phyloP scores from a whole-genome alignment of 345 rosid genomes.

The Erysimum cheiranthoides region DNA sequence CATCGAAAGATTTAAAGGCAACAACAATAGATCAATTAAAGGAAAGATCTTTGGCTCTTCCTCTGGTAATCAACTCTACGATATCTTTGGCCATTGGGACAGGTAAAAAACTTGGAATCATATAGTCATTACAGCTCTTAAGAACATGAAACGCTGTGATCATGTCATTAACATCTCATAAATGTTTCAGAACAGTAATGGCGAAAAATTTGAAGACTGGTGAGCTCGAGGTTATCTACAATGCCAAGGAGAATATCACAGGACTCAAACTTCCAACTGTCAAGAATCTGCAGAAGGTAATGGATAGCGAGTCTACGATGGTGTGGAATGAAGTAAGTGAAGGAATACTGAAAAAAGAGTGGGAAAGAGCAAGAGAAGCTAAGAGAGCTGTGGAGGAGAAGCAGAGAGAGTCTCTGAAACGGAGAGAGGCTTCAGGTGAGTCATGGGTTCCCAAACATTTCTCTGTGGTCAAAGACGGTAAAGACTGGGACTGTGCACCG shows the following conservation, averaged over 20 bases:
- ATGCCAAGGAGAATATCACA: slow-evolving; percentile 61
- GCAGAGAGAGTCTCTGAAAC: slow-evolving; percentile 59
- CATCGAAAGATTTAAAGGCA: slow-evolving; percentile 47
- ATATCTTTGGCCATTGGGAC: slow-evolving; percentile 79
- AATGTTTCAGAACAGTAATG: slow-evolving; percentile 57
- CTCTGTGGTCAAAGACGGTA: slow-evolving; percentile 40
- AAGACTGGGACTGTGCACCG: slow-evolving; percentile 73
- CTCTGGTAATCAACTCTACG: slow-evolving; percentile 52
- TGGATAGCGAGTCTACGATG: slow-evolving; percentile 58
- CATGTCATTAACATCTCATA: neutral
- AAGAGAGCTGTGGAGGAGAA: slow-evolving; percentile 53
- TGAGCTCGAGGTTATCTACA: slow-evolving; percentile 55
- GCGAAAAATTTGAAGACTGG: slow-evolving; percentile 59
- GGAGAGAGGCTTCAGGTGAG: slow-evolving; percentile 56
- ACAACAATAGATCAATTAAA: slow-evolving; percentile 53
- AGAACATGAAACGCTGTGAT: neutral
- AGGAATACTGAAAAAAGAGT: slow-evolving; percentile 62
- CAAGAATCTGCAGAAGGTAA: slow-evolving; percentile 56
- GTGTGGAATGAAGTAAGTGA: slow-evolving; percentile 76
- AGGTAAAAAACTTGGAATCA: slow-evolving; percentile 49
- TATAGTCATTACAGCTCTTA: neutral
- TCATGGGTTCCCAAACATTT: slow-evolving; percentile 77
- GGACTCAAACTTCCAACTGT: slow-evolving; percentile 62
- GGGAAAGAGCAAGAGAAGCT: slow-evolving; percentile 74
- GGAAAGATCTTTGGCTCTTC: slow-evolving; percentile 67